Evolutionary conservation across 495 filamentous ascomycete genomes (phyloP).

Genomic region (Gamarada debralockiae): DNA sequence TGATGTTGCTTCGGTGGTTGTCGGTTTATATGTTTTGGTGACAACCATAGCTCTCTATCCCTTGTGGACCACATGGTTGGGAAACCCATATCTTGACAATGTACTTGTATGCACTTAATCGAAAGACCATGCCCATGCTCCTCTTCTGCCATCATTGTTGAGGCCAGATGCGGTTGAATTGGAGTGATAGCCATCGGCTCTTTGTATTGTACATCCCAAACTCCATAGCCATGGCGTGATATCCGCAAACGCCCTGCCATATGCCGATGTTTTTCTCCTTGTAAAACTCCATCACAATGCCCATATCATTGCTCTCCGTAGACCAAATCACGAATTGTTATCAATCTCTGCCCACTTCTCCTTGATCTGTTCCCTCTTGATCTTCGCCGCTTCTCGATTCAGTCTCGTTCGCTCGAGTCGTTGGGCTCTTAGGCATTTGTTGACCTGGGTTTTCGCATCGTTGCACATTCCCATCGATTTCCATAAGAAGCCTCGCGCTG

Average conservation of each 20-base stretch:
- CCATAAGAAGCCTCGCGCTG: slow-evolving; percentile 82
- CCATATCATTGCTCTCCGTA: not conserved
- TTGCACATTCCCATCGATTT: slow-evolving; percentile 90
- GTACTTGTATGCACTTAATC: not conserved
- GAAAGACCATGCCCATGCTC: not conserved
- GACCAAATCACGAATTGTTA: slow-evolving; percentile 51
- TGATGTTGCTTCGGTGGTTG: not conserved
- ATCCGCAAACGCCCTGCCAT: not conserved
- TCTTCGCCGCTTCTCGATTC: slow-evolving; percentile 71
- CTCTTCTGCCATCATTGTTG: not conserved
- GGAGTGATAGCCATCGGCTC: slow-evolving; percentile 1
- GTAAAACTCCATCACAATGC: not conserved
- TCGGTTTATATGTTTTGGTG: too few species aligned
- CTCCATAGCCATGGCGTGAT: not conserved
- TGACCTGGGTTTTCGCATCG: slow-evolving; percentile 74
- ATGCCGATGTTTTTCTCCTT: not conserved
- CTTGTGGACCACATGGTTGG: too few species aligned
- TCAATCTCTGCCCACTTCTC: slow-evolving; percentile 81
- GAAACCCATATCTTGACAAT: too few species aligned
- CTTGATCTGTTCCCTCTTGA: slow-evolving; percentile 64
- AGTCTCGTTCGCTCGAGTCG: slow-evolving; percentile 66
- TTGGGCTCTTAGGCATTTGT: slow-evolving; percentile 75
- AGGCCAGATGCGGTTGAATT: not conserved
- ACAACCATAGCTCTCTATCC: too few species aligned
- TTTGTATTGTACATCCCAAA: not conserved